Evolutionary conservation across 1,284 basidiomycete genomes (phyloP).

Genomic region (Ceratobasidium theobromae): DNA sequence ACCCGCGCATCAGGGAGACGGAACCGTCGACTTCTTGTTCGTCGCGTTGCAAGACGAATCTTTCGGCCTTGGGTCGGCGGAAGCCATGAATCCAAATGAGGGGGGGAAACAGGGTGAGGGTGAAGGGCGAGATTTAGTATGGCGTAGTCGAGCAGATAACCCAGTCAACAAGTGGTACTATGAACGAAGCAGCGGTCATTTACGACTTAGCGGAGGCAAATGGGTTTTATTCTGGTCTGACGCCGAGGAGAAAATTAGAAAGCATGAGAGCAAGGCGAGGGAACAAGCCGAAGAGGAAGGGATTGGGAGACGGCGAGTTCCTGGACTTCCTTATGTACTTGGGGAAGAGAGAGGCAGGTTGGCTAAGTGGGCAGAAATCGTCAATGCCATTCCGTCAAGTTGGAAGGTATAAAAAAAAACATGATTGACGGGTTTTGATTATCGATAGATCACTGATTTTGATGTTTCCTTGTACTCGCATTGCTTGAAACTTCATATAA

Average conservation of each 20-base stretch:
- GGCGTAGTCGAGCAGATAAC: slow-evolving; percentile 90
- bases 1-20: slow-evolving; percentile 93
- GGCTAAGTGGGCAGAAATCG: slow-evolving; percentile 69
- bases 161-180: slow-evolving; percentile 99
- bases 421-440: not conserved
- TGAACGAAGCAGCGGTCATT: slow-evolving; percentile 90
- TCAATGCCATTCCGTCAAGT: slow-evolving; percentile 76
- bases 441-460: not conserved
- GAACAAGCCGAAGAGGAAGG: slow-evolving; percentile 41
- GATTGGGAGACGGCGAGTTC: slow-evolving; percentile 33
- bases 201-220: slow-evolving; percentile 62
- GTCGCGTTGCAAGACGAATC: slow-evolving; percentile 98
- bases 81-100: slow-evolving; percentile 89
- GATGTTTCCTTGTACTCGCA: slow-evolving; percentile 1
- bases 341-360: slow-evolving; percentile 82
- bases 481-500: not conserved
- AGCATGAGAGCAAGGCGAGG: slow-evolving; percentile 39
- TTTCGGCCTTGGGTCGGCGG: slow-evolving; percentile 91
- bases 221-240: slow-evolving; percentile 99
- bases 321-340: slow-evolving; percentile 73
- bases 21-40: slow-evolving; percentile 99
- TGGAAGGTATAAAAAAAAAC: slow-evolving; percentile 53
- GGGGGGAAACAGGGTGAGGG: slow-evolving; percentile 89
- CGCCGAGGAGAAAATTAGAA: slow-evolving; percentile 77
- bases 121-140: slow-evolving; percentile 90